These are phyloP conservation scores for Pseudonitzschia multiseries DNA, from an alignment of 108 stramenopile genomes.

Conservation along the genomic window DNA sequence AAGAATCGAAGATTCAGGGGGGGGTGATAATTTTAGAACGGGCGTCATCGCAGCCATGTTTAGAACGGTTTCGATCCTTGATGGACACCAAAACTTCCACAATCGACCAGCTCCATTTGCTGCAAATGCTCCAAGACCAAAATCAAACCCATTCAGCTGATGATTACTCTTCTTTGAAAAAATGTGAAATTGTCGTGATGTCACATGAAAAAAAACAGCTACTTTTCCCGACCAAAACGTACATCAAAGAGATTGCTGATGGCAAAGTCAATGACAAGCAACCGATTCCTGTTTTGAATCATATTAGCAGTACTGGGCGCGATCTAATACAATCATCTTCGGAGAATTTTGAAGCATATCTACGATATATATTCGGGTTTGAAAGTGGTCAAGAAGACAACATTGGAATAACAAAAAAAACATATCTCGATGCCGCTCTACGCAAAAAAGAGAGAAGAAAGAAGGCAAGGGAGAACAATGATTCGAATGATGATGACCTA, in stretches of 20 bases:
- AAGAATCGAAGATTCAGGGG: constrained; percentile 5
- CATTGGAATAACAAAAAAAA: constrained; percentile 3
- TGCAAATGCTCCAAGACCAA: constrained; percentile 6
- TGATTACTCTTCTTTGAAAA: background rate
- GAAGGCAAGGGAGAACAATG: background rate
- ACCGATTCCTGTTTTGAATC: constrained; percentile 1
- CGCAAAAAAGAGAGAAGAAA: background rate
- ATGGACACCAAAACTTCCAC: constrained; percentile 7
- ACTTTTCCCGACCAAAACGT: background rate
- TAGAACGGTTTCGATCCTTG: constrained; percentile 7
- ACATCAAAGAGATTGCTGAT: background rate
- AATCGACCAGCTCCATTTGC: constrained; percentile 6
- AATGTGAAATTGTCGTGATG: constrained; percentile 1
- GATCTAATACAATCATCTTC: background rate
- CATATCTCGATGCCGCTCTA: constrained; percentile 4
- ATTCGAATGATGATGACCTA: too few species aligned
- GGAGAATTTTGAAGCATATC: constrained; percentile 1
- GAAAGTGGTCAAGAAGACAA: background rate
- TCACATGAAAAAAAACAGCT: background rate
- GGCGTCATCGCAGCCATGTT: constrained; percentile 10
- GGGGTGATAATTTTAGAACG: constrained; percentile 21
- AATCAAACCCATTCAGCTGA: background rate
- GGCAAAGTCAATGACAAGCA: background rate
- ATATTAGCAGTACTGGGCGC: background rate
- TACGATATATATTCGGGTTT: constrained; percentile 1